Evolutionary conservation across 1,139 yeast genomes (phyloP).

Genomic region (Saccharomycopsis phalli): DNA sequence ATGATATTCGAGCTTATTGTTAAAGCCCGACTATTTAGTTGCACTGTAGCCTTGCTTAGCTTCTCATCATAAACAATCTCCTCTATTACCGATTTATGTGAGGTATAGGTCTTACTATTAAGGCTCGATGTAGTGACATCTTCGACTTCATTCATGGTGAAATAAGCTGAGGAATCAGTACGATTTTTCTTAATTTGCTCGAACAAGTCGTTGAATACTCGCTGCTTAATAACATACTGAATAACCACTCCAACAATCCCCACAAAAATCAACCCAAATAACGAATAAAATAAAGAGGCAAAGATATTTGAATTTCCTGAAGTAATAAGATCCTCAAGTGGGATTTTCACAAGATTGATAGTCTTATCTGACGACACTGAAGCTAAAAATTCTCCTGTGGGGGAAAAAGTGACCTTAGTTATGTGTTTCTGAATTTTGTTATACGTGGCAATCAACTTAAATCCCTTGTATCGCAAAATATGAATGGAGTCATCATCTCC

Average conservation of each 20-base stretch:
- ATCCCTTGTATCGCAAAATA: slow-evolving; percentile 42
- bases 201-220: slow-evolving; percentile 36
- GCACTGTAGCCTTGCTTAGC: slow-evolving; percentile 18
- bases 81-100: slow-evolving; percentile 17
- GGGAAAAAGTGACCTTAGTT: slow-evolving; percentile 63
- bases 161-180: slow-evolving; percentile 29
- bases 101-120: slow-evolving; percentile 4
- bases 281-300: slow-evolving; percentile 33
- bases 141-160: slow-evolving; percentile 26
- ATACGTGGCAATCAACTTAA: slow-evolving; percentile 42
- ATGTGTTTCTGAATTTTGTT: slow-evolving; percentile 67
- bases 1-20: too few species aligned
- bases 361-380: slow-evolving; percentile 81
- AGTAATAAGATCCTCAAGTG: slow-evolving; percentile 25
- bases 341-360: slow-evolving; percentile 53
- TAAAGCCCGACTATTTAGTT: slow-evolving; percentile 13
- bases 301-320: slow-evolving; percentile 10
- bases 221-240: slow-evolving; percentile 33
- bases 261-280: slow-evolving; percentile 39
- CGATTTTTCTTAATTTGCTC: slow-evolving; percentile 31
- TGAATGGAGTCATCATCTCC: slow-evolving; percentile 68
- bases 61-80: slow-evolving; percentile 20
- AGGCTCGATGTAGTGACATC: slow-evolving; percentile 6
- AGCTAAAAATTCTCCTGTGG: slow-evolving; percentile 60
- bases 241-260: slow-evolving; percentile 31